A percentile compares a stretch with the other conserved stretches of the same genome.
phyloP scores from a whole-genome alignment of 306 rosid genomes.

The Oemleria cerasiformis region DNA sequence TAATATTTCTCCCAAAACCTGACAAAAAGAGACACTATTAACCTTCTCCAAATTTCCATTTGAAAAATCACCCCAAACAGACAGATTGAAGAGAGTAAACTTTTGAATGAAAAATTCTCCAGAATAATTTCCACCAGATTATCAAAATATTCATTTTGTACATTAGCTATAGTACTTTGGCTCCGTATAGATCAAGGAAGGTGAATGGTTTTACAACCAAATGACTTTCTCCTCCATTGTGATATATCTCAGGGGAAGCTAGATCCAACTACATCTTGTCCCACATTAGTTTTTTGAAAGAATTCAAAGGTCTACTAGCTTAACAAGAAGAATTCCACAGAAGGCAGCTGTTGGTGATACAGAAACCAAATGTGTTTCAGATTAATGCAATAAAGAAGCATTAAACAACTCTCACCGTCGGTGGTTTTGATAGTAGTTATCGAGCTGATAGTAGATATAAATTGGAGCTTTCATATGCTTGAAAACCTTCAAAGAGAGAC shows the following conservation, averaged over 20 bases:
- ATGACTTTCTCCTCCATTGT: background rate
- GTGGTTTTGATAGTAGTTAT: slow-evolving; percentile 94
- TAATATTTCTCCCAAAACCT: no score
- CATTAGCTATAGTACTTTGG: background rate
- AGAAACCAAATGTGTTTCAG: background rate
- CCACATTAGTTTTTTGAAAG: background rate
- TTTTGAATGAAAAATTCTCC: background rate
- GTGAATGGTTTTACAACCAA: background rate
- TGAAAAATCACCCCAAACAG: background rate
- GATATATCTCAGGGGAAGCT: background rate
- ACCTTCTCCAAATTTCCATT: background rate
- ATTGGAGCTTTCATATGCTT: slow-evolving; percentile 88
- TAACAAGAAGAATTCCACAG: background rate
- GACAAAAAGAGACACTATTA: background rate
- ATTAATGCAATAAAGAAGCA: background rate
- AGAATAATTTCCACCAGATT: background rate
- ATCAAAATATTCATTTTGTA: background rate
- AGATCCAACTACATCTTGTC: background rate
- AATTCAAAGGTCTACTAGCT: slow-evolving; percentile 3
- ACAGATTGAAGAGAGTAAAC: background rate
- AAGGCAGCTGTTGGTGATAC: background rate
- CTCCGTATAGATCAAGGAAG: background rate
- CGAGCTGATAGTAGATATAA: slow-evolving; percentile 83
- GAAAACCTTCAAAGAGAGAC: slow-evolving; percentile 51
- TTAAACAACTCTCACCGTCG: slow-evolving; percentile 59